A percentile compares a stretch with the other conserved stretches of the same genome.
Evolutionary conservation across 1,284 basidiomycete species (phyloP).

Genomic region (Fomitopsis betulina): DNA sequence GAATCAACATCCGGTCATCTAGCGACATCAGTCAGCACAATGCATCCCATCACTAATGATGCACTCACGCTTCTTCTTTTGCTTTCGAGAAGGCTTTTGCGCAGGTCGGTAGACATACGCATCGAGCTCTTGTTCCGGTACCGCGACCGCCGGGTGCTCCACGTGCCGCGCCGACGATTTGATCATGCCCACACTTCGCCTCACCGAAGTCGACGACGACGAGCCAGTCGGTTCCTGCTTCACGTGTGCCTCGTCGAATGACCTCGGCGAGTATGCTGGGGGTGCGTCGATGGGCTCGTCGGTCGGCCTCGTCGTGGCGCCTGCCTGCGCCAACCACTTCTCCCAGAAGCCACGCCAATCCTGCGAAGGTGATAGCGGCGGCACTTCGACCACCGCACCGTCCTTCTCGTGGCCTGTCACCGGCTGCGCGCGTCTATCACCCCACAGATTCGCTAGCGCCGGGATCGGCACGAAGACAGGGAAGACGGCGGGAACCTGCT

Average conservation of each 20-base stretch:
- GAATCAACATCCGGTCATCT: slow-evolving; percentile 90
- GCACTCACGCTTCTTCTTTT: slow-evolving; percentile 68
- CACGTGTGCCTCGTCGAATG: slow-evolving; percentile 23
- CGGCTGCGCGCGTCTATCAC: slow-evolving; percentile 37
- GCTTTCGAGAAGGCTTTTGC: slow-evolving; percentile 45
- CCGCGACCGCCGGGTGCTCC: slow-evolving; percentile 45
- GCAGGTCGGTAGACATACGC: slow-evolving; percentile 59
- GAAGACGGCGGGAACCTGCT: slow-evolving; percentile 76
- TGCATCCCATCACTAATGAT: neutral
- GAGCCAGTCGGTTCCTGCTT: slow-evolving; percentile 11
- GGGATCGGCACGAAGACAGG: slow-evolving; percentile 71
- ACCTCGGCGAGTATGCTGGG: slow-evolving; percentile 64
- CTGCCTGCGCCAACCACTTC: slow-evolving; percentile 60
- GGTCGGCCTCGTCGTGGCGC: slow-evolving; percentile 41
- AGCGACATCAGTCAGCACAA: slow-evolving; percentile 10
- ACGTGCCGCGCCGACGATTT: slow-evolving; percentile 28
- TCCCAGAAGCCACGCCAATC: slow-evolving; percentile 68
- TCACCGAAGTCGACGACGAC: slow-evolving; percentile 9
- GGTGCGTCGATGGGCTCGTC: slow-evolving; percentile 49
- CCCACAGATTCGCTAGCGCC: slow-evolving; percentile 59
- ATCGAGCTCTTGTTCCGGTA: slow-evolving; percentile 63
- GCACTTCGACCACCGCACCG: slow-evolving; percentile 36
- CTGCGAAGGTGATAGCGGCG: slow-evolving; percentile 43
- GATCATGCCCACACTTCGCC: slow-evolving; percentile 9
- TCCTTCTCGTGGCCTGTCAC: slow-evolving; percentile 31